phyloP scores from a whole-genome alignment of 202 grass and related monocot species.

The Elaeis oleifera region DNA sequence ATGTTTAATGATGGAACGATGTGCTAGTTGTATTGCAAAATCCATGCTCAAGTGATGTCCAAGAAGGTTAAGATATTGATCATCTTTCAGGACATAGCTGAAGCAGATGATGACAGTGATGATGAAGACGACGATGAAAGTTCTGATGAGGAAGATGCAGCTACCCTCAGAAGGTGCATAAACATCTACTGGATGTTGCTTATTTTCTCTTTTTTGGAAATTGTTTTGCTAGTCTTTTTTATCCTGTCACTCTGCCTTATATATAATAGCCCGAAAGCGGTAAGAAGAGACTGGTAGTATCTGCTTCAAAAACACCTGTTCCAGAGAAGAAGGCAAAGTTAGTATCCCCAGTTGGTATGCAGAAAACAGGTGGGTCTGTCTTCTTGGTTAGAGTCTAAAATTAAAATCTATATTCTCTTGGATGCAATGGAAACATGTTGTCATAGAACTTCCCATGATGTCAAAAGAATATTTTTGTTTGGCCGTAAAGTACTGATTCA shows the following conservation, averaged over 20 bases:
- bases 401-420: background rate
- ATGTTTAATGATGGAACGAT: too few species aligned
- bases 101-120: constrained; percentile 23
- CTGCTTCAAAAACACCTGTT: constrained; percentile 29
- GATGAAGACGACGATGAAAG: constrained; percentile 29
- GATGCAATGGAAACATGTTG: too few species aligned
- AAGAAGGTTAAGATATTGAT: background rate
- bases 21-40: too few species aligned
- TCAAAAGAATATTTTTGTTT: too few species aligned
- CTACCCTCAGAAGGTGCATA: constrained; percentile 43
- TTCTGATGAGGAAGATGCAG: constrained; percentile 45
- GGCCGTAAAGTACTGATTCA: background rate
- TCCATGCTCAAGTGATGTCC: too few species aligned
- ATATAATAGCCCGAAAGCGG: constrained; percentile 23
- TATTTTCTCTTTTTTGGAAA: too few species aligned
- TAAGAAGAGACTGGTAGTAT: constrained; percentile 46
- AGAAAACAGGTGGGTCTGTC: constrained; percentile 37
- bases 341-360: constrained; percentile 34
- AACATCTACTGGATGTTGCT: background rate
- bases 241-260: too few species aligned
- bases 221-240: too few species aligned
- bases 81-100: constrained; percentile 18
- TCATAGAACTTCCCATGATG: too few species aligned
- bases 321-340: constrained; percentile 73
- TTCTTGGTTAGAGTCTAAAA: background rate